Conservation (phyloP, 192 early-diverging fungal genomes). For the Coemansia sp. region DNA sequence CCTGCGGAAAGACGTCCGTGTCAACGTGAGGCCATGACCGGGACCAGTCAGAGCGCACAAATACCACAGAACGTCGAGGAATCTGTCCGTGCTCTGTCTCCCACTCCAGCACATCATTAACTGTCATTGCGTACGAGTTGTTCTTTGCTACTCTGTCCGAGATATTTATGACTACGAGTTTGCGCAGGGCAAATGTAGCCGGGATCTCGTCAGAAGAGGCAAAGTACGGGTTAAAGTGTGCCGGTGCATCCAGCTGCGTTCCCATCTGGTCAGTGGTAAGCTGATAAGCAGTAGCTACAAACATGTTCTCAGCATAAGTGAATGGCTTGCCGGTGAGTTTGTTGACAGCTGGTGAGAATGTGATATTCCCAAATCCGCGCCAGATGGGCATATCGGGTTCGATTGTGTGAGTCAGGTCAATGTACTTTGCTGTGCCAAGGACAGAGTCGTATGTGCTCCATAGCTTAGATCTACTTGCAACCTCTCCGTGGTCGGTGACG, state of each 20-base stretch:
- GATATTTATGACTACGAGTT: constrained; percentile 55
- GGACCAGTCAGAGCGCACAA: constrained; percentile 58
- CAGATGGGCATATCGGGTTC: constrained; percentile 55
- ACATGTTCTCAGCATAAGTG: constrained; percentile 40
- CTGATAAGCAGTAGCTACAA: constrained; percentile 52
- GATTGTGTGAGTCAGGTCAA: constrained; percentile 57
- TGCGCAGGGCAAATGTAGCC: constrained; percentile 51
- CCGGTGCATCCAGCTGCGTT: constrained; percentile 56
- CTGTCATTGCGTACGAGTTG: constrained; percentile 36
- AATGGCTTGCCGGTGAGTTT: constrained; percentile 45
- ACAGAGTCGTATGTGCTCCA: constrained; percentile 33
- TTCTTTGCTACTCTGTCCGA: constrained; percentile 34
- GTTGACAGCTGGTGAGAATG: constrained; percentile 41
- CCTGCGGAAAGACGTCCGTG: constrained; percentile 53
- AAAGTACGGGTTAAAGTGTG: constrained; percentile 51
- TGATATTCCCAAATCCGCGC: constrained; percentile 56
- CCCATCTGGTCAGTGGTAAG: constrained; percentile 58
- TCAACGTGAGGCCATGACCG: constrained; percentile 52
- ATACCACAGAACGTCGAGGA: constrained; percentile 45
- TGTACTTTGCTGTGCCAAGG: constrained; percentile 37
- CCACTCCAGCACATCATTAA: constrained; percentile 43
- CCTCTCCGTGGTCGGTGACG: background rate
- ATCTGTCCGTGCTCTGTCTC: constrained; percentile 42
- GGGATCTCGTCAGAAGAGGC: constrained; percentile 54
- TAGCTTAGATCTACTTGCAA: constrained; percentile 2